Evolutionary conservation across 2,329 filamentous ascomycete species (phyloP), one percentile per base, ranked within the genome.

Genomic region (Chalaropsis ovoidea): DNA sequence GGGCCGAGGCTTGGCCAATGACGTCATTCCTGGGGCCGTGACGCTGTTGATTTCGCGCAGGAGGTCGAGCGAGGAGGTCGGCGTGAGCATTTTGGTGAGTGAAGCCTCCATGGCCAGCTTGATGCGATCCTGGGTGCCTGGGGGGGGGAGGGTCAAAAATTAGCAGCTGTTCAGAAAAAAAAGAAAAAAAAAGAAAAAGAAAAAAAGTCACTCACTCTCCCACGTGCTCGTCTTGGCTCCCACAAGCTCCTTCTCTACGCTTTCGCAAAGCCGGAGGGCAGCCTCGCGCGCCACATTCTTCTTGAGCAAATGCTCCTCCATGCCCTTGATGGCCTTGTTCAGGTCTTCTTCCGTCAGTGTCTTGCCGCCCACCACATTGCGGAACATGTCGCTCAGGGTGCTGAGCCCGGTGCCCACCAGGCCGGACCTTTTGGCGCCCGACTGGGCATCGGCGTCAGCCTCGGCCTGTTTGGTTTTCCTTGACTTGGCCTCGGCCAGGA

Each of bases 211-310:
- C 75, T 54, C 66, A 76, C 79, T 92, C 74, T 96, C 93, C 74
- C 97, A 99, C 73, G 80, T 95, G 54, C 85, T 89, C 0, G 94
- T 99, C 78, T 93, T 96, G 70, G 92, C 86, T 35, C 94, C 92
- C 19, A 96, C 77, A 31, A 99, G 80, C 73, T 96, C 92, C 71
- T 88, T 86, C 75, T 96, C 89, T 6, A 99, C 93, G 63, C 90
- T 90, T 69, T 95, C 87, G 74, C 93, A 96, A 52, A 99, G 79
- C 64, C 94, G 88, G 41, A 96, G 82, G 1, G 93, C 94, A 17
- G 94, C 94, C 78, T 97, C 94, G 64, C 90, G 88, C 0, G 94
- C 94, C 35, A 99, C 92, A 72, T 99, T 99, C 80, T 99, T 99
- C 77, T 88, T 86, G 67, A 99, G 77, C 6, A 99, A 80, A 74